These are phyloP conservation scores for Zygosaccharomyces sapae DNA, from an alignment of 1,139 yeast species.

Conservation along the genomic window DNA sequence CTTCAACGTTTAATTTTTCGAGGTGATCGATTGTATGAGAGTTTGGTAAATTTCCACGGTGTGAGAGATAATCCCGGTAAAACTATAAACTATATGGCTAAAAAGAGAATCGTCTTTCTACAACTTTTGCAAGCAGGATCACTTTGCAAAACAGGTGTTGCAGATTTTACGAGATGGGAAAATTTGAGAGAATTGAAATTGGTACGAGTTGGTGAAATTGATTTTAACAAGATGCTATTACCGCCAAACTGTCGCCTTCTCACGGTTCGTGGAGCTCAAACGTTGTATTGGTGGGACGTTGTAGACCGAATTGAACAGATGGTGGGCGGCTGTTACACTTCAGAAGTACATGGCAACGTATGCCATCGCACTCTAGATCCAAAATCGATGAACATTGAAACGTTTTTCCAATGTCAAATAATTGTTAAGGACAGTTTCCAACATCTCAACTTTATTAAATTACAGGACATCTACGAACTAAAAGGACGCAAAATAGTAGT, in stretches of 20 bases:
- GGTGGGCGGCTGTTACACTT: conserved; percentile 2
- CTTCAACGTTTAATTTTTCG: conserved; percentile 20
- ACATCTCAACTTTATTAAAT: conserved; percentile 18
- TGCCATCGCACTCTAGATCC: background rate
- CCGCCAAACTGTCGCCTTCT: conserved; percentile 24
- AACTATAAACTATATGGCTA: conserved; percentile 25
- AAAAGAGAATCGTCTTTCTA: conserved; percentile 21
- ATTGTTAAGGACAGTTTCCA: conserved; percentile 17
- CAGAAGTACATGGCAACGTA: background rate
- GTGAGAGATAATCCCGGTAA: conserved; percentile 32
- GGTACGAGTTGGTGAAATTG: conserved; percentile 19
- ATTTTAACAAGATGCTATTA: conserved; percentile 25
- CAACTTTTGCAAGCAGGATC: conserved; percentile 17
- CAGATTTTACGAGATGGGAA: conserved; percentile 33
- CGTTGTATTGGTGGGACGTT: conserved; percentile 31
- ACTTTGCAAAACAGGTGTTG: conserved; percentile 18
- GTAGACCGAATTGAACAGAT: conserved; percentile 5
- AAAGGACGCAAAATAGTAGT: conserved; percentile 16
- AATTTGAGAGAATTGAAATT: conserved; percentile 21
- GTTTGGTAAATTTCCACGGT: conserved; percentile 31
- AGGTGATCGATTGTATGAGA: conserved; percentile 24
- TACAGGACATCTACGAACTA: conserved; percentile 15
- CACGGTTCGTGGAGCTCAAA: conserved; percentile 15
- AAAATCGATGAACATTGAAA: conserved; percentile 9
- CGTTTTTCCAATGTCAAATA: conserved; percentile 13